Percentiles rank a stretch among this genome's conserved stretches.
phyloP scores from a whole-genome alignment of 2,329 filamentous ascomycete genomes.

The Pseudogymnoascus destructans region DNA sequence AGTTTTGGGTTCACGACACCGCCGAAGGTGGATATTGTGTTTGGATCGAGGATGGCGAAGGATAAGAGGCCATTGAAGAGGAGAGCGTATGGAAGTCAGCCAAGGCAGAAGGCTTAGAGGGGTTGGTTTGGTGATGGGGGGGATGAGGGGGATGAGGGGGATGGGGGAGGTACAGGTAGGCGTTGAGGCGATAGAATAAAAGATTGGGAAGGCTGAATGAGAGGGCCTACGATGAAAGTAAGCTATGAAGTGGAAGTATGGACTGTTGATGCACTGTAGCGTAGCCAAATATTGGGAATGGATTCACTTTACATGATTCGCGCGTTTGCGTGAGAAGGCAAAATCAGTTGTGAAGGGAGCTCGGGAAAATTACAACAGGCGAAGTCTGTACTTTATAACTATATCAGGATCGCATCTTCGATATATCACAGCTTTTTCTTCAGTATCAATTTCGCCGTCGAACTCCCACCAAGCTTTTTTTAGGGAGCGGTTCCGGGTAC shows the following conservation, averaged over 20 bases:
- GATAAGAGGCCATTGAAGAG: slow-evolving; percentile 57
- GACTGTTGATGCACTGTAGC: background rate
- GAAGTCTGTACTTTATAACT: background rate
- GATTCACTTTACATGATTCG: background rate
- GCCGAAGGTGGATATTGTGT: slow-evolving; percentile 64
- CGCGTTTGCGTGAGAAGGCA: background rate
- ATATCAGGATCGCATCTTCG: background rate
- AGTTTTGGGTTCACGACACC: slow-evolving; percentile 68
- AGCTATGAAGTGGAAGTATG: background rate
- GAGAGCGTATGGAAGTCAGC: slow-evolving; percentile 67
- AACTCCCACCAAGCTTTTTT: background rate
- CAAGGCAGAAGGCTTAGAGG: slow-evolving; percentile 38
- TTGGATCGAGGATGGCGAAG: slow-evolving; percentile 63
- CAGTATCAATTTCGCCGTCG: background rate
- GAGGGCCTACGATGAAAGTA: background rate
- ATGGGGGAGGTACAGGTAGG: slow-evolving; percentile 3
- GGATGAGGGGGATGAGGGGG: background rate
- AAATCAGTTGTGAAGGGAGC: background rate
- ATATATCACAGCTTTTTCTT: background rate
- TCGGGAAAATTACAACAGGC: background rate
- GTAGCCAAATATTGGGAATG: background rate
- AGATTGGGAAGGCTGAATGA: background rate
- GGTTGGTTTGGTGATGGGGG: slow-evolving; percentile 29
- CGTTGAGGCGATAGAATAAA: slow-evolving; percentile 1
- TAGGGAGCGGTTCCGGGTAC: too few relatives aligned